These are phyloP conservation scores for Epichloe glyceriae DNA, from an alignment of 2,329 filamentous ascomycete genomes.

Conservation along the genomic window DNA sequence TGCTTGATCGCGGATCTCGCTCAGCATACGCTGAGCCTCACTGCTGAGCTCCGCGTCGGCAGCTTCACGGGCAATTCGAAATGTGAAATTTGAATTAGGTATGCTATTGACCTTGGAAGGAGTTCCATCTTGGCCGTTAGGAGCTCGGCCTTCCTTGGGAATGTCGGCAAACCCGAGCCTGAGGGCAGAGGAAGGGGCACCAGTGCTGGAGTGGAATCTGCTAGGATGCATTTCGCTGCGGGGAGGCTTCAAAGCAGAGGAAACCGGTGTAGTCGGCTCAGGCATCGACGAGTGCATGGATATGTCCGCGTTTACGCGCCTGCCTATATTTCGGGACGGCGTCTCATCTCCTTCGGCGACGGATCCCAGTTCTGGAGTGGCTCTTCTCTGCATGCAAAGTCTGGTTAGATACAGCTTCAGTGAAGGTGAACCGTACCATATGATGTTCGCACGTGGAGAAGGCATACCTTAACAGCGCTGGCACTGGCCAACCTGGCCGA, in stretches of 20 bases:
- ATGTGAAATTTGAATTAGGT: slow-evolving; percentile 51
- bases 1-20: slow-evolving; percentile 59
- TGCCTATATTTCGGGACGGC: slow-evolving; percentile 15
- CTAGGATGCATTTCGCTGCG: slow-evolving; percentile 85
- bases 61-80: slow-evolving; percentile 48
- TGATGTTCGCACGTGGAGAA: slow-evolving; percentile 6
- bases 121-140: slow-evolving; percentile 32
- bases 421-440: not conserved
- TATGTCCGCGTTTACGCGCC: slow-evolving; percentile 10
- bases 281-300: slow-evolving; percentile 25
- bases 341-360: slow-evolving; percentile 32
- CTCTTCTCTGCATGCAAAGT: slow-evolving; percentile 14
- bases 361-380: slow-evolving; percentile 24
- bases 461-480: slow-evolving; percentile 23
- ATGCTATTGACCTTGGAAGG: slow-evolving; percentile 44
- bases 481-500: slow-evolving; percentile 31
- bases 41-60: slow-evolving; percentile 43
- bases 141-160: slow-evolving; percentile 30
- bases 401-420: not conserved
- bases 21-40: slow-evolving; percentile 47
- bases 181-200: slow-evolving; percentile 65
- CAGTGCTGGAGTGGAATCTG: slow-evolving; percentile 63
- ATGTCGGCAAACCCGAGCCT: slow-evolving; percentile 74
- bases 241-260: slow-evolving; percentile 54
- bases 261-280: slow-evolving; percentile 45